Evolutionary conservation across 495 filamentous ascomycete species (phyloP).

Genomic region (Platismatia glauca): DNA sequence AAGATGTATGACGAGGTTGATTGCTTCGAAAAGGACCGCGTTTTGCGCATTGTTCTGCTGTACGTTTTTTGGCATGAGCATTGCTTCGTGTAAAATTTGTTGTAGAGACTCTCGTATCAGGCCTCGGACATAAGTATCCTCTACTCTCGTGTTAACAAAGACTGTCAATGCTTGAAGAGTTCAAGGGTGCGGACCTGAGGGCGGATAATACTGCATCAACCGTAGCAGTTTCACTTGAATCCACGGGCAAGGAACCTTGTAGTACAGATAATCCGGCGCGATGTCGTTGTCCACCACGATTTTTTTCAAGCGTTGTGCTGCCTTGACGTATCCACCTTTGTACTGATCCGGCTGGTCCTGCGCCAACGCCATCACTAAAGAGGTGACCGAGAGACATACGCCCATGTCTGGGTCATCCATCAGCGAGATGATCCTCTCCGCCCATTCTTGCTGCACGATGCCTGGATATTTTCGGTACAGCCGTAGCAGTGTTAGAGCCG

Average conservation of each 20-base stretch:
- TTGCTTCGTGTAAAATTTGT: conserved; percentile 78
- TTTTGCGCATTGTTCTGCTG: conserved; percentile 99
- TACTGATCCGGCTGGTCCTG: conserved; percentile 92
- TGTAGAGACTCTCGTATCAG: conserved; percentile 89
- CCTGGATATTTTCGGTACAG: conserved; percentile 88
- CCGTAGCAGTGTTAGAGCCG: conserved; percentile 88
- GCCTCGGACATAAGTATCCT: conserved; percentile 83
- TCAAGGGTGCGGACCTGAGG: conserved; percentile 58
- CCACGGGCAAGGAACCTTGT: conserved; percentile 98
- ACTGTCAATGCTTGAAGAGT: neutral
- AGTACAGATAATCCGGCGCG: conserved; percentile 85
- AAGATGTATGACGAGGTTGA: conserved; percentile 97
- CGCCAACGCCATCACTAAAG: conserved; percentile 88
- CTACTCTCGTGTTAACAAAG: conserved; percentile 35
- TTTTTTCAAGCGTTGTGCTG: conserved; percentile 77
- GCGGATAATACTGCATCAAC: conserved; percentile 90
- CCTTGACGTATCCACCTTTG: conserved; percentile 88
- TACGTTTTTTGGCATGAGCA: conserved; percentile 95
- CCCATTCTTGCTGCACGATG: conserved; percentile 95
- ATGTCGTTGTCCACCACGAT: conserved; percentile 85
- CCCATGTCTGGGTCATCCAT: conserved; percentile 98
- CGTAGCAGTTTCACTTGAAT: conserved; percentile 91
- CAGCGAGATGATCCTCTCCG: conserved; percentile 90
- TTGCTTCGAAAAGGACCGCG: conserved; percentile 95
- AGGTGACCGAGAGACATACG: conserved; percentile 91